A percentile compares a stretch with the other conserved stretches of the same genome.
Conservation (phyloP, 2,329 filamentous ascomycete species). For the Furcasterigmium sp. region DNA sequence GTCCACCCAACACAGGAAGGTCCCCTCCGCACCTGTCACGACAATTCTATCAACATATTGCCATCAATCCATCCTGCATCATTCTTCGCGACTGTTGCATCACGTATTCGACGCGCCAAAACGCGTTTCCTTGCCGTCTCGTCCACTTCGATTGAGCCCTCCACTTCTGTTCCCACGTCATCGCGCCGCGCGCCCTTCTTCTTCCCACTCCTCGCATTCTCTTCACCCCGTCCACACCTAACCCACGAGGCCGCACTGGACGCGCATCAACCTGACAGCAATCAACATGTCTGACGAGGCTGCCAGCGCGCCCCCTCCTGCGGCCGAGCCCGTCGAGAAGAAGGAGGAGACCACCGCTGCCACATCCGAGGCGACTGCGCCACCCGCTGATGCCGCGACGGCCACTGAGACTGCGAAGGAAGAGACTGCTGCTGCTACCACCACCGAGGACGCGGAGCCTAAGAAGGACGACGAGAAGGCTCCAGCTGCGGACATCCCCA, state of each 20-base stretch:
- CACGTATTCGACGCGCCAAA: background rate
- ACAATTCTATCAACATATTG: too few relatives aligned
- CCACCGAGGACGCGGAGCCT: conserved; percentile 14
- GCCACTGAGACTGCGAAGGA: conserved; percentile 12
- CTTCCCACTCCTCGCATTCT: too few relatives aligned
- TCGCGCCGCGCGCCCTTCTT: conserved; percentile 20
- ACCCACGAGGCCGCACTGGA: conserved; percentile 15
- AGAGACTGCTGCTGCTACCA: conserved; percentile 15
- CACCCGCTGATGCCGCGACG: conserved; percentile 20
- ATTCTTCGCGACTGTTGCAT: background rate
- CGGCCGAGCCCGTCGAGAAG: conserved; percentile 15
- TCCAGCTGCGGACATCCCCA: conserved; percentile 16
- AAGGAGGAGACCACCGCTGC: conserved; percentile 28
- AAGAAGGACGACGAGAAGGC: conserved; percentile 19
- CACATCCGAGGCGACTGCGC: too few relatives aligned
- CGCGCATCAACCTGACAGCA: background rate
- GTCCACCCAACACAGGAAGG: background rate
- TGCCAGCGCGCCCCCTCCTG: conserved; percentile 13
- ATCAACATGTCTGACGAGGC: conserved; percentile 32
- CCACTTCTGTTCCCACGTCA: background rate
- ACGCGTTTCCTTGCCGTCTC: background rate
- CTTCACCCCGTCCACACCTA: conserved; percentile 22
- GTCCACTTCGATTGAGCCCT: background rate
- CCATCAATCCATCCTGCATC: conserved; percentile 2
- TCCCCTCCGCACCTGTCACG: too few relatives aligned